These are phyloP conservation scores for Chlorella sorokiniana DNA, from an alignment of 139 green algal species.

Conservation along the genomic window DNA sequence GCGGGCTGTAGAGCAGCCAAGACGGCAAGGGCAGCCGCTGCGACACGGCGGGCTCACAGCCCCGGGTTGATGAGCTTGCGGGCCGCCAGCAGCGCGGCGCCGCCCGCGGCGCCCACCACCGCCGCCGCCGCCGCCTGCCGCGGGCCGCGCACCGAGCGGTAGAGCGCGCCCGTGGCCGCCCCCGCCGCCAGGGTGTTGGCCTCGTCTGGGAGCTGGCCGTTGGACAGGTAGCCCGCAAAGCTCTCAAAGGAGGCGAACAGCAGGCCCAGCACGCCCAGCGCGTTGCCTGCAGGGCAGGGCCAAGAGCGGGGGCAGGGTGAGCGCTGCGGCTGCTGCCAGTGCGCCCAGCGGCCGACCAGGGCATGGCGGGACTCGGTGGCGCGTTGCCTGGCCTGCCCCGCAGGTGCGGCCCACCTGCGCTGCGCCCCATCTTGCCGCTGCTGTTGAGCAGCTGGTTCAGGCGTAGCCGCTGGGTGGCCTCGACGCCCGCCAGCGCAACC, in stretches of 20 bases:
- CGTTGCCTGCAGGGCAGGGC: slow-evolving; percentile 58
- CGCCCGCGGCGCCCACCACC: slow-evolving; percentile 61
- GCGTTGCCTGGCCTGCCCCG: neutral
- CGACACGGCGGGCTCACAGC: slow-evolving; percentile 20
- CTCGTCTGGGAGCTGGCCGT: slow-evolving; percentile 64
- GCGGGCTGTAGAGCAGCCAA: too few species aligned
- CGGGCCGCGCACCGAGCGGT: slow-evolving; percentile 72
- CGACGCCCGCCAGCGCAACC: slow-evolving; percentile 33
- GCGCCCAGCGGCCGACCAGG: neutral
- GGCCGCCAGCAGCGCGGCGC: slow-evolving; percentile 53
- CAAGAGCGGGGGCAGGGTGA: too few species aligned
- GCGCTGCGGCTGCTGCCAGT: neutral
- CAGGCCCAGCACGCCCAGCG: slow-evolving; percentile 78
- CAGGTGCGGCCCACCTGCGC: slow-evolving; percentile 3
- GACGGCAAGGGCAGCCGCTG: too few species aligned
- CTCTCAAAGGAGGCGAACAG: slow-evolving; percentile 76
- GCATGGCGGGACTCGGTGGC: neutral
- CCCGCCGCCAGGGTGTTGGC: slow-evolving; percentile 68
- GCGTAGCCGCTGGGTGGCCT: slow-evolving; percentile 47
- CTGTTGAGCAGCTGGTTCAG: slow-evolving; percentile 83
- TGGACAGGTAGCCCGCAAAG: slow-evolving; percentile 57
- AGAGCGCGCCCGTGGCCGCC: slow-evolving; percentile 72
- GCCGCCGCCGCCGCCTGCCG: slow-evolving; percentile 70
- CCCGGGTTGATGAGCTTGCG: slow-evolving; percentile 47
- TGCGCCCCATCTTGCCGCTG: slow-evolving; percentile 56